A percentile compares a stretch with the other conserved stretches of the same genome.
phyloP scores from a whole-genome alignment of 2,329 filamentous ascomycete genomes.

The Exophiala spinifera region DNA sequence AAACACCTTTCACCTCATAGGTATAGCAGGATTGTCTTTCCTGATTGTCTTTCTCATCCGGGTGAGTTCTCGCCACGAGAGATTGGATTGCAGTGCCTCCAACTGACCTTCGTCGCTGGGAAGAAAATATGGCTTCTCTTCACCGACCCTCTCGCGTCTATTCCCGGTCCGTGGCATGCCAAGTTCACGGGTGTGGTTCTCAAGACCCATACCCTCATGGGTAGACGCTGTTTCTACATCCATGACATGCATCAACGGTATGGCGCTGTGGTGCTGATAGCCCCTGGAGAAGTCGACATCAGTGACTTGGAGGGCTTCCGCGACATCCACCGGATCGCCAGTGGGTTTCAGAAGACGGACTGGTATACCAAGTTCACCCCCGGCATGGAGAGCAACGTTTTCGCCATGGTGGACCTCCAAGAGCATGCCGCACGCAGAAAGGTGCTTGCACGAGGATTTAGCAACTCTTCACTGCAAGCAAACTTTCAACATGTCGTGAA shows the following conservation, averaged over 20 bases:
- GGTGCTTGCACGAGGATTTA: constrained; percentile 43
- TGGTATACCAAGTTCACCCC: constrained; percentile 33
- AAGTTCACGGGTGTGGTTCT: constrained; percentile 12
- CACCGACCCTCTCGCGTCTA: too few relatives aligned
- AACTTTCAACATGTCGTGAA: constrained; percentile 37
- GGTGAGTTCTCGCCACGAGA: too few relatives aligned
- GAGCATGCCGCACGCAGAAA: constrained; percentile 42
- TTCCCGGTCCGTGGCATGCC: constrained; percentile 22
- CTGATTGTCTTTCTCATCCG: too few relatives aligned
- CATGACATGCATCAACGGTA: constrained; percentile 19
- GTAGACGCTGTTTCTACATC: constrained; percentile 14
- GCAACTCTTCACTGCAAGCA: constrained; percentile 36
- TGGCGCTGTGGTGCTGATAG: constrained; percentile 34
- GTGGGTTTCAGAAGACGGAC: constrained; percentile 35
- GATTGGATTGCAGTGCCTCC: too few relatives aligned
- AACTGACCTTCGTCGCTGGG: too few relatives aligned
- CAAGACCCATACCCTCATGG: constrained; percentile 13
- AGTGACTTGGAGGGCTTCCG: constrained; percentile 36
- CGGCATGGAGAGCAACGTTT: constrained; percentile 35
- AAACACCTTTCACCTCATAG: too few relatives aligned
- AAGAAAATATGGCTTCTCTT: too few relatives aligned
- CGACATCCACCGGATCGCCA: constrained; percentile 37
- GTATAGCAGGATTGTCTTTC: too few relatives aligned
- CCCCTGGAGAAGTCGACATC: constrained; percentile 36
- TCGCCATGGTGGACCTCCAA: constrained; percentile 41